These are phyloP conservation scores for Dipodascus albidus DNA, from an alignment of 805 yeast species.

Conservation along the genomic window DNA sequence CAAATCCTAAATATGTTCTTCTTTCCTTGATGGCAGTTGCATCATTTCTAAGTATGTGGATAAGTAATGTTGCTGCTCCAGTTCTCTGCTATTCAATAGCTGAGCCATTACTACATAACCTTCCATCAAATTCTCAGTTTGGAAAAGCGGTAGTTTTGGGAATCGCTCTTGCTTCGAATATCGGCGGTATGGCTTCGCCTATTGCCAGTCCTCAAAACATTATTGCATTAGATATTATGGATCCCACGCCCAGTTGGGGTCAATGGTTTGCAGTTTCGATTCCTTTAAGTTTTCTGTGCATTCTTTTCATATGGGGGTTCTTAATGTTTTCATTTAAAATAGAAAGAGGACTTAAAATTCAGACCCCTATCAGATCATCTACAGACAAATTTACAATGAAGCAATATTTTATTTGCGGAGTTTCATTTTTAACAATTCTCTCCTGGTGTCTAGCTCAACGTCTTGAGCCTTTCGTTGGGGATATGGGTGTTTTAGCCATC, in stretches of 20 bases:
- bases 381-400: slow-evolving; percentile 55
- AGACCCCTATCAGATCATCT: slow-evolving; percentile 44
- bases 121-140: slow-evolving; percentile 67
- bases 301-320: slow-evolving; percentile 65
- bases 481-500: slow-evolving; percentile 92
- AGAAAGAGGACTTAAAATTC: slow-evolving; percentile 33
- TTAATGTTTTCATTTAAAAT: slow-evolving; percentile 51
- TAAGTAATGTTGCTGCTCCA: slow-evolving; percentile 95
- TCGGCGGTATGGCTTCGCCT: slow-evolving; percentile 97
- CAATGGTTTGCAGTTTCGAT: slow-evolving; percentile 86
- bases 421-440: slow-evolving; percentile 60
- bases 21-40: slow-evolving; percentile 80
- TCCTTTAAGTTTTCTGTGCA: slow-evolving; percentile 62
- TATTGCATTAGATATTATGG: slow-evolving; percentile 79
- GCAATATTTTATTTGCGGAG: slow-evolving; percentile 65
- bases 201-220: slow-evolving; percentile 96
- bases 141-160: slow-evolving; percentile 81
- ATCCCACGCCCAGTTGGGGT: slow-evolving; percentile 75
- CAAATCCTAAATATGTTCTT: slow-evolving; percentile 66
- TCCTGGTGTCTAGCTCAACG: slow-evolving; percentile 85
- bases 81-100: slow-evolving; percentile 84
- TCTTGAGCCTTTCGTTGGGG: slow-evolving; percentile 68
- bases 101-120: slow-evolving; percentile 76
- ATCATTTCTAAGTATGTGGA: slow-evolving; percentile 85
- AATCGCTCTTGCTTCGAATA: slow-evolving; percentile 82